Evolutionary conservation across 2,329 filamentous ascomycete species (phyloP), one percentile per base, ranked within the genome.

Genomic region (Huntiella moniliformis): DNA sequence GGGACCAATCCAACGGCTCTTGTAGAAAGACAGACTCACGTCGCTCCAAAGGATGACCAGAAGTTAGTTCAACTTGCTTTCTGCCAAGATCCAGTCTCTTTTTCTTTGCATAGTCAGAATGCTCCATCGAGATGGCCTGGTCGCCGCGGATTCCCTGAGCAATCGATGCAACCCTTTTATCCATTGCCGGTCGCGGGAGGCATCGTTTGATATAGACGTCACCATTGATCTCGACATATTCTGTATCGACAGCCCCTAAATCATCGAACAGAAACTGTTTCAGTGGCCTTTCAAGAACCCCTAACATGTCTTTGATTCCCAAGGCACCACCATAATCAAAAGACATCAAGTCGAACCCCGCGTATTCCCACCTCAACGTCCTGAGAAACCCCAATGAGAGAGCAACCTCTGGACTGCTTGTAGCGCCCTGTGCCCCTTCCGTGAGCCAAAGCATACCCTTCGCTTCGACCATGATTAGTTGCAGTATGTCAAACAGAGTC

Each of bases 391-490:
- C 43, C 15, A 31, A 17, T 6, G 31, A 15, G 10, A 42, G 12
- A 15, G 16, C 34, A 39, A 17, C 31, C 31, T 36, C 33, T 4
- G 31, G 33, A n/a, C 33, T 16, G 35, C 12, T 17, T 15, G 18
- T 18, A 16, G 12, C 18, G 13, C 13, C 17, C 12, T 10, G 18
- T 11, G 40, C 40, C 22, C 22, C 22, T 28, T 28, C n/a, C 5
- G 40, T 42, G 4, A 42, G 13, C 40, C 40, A 42, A 16, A 42
- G 18, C 11, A 42, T 12, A 5, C 40, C 40, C 40, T 31, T 42
- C 5, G 12, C 15, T 12, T 18, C 31, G 12, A 31, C 5, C 18
- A 42, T 33, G 31, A 42, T 42, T 12, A 4, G 5, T 33, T 42
- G 6, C 12, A 42, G 18, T 11, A 1, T 33, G 15, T 17, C 13